Evolutionary conservation across 108 stramenopile genomes (phyloP), one percentile per base, ranked within the genome.

Genomic region (Skeletonema marinoi): DNA sequence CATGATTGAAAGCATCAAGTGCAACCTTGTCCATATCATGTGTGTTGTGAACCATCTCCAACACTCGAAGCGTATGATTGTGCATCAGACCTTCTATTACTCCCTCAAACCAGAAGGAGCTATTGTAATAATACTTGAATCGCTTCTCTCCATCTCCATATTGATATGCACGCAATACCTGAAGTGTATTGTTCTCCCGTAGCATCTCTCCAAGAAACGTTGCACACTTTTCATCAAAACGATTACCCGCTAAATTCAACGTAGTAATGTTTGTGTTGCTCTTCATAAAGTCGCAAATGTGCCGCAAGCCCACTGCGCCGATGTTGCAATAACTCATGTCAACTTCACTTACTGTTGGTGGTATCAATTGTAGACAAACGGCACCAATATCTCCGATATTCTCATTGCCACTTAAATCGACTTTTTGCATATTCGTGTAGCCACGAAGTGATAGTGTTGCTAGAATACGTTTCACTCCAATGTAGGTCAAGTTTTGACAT

Each of bases 81-180:
- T 56, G 54, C 25, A 25, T 46, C 25, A 56, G 54, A 9, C 54
- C 54, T 56, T 56, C 54, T 56, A 7, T 0, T 56, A 56, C 54
- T n/a, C 54, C 54, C 9, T 56, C 54, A 56, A 56, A 56, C 54
- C 54, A 56, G 54, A 56, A 56, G 10, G 54, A 56, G 54, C 54
- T 56, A 7, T 56, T 56, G 21, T 56, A 56, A 10, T 56, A 56
- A 56, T 56, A 56, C 25, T 56, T 56, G 54, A 56, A 56, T 9
- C 54, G 54, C n/a, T 56, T 56, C 54, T 56, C 54, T 56, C 54
- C 54, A 10, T 56, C 54, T 56, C 54, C 54, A 56, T 29, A 56
- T 56, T 56, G 54, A 56, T 29, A 56, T 29, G 25, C 21, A 25
- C 54, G 19, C 54, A 56, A 4, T 6, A 56, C 54, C 29, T 56